Evolutionary conservation across 176 grass and related monocot genomes (phyloP).

Genomic region (Musa schizocarpa): DNA sequence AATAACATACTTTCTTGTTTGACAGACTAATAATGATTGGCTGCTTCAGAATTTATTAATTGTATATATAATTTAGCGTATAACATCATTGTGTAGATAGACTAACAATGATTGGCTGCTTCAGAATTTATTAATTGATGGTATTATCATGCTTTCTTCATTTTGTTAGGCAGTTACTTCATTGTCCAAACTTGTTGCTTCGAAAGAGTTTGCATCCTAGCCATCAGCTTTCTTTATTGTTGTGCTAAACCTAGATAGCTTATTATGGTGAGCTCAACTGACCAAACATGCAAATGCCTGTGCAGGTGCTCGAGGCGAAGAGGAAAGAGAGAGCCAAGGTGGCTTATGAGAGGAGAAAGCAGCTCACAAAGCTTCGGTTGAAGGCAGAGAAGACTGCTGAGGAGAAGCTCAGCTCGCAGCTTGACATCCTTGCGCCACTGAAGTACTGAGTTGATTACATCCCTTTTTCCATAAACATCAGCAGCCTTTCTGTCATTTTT

Average conservation of each 20-base stretch:
- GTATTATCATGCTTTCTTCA: too few species aligned
- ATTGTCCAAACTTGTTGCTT: not conserved
- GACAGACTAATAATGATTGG: too few species aligned
- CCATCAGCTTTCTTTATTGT: not conserved
- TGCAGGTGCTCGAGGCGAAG: slow-evolving; percentile 6
- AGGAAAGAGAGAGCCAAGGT: slow-evolving; percentile 6
- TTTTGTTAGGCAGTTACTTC: too few species aligned
- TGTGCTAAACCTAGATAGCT: not conserved
- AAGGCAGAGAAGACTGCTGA: slow-evolving; percentile 2
- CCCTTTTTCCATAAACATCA: too few species aligned
- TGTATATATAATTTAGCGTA: too few species aligned
- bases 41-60: too few species aligned
- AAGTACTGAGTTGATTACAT: not conserved
- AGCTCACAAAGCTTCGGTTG: not conserved
- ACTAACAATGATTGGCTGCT: too few species aligned
- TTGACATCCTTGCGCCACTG: not conserved
- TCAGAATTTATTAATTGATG: too few species aligned
- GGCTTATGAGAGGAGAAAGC: slow-evolving; percentile 2
- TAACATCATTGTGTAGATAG: too few species aligned
- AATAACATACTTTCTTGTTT: too few species aligned
- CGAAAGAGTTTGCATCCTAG: not conserved
- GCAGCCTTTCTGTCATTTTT: too few species aligned
- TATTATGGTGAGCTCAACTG: not conserved
- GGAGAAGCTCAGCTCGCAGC: slow-evolving; percentile 1
- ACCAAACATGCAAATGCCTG: not conserved